Base-by-base conservation (phyloP, 441 rosid genomes). In the Pelargonium australe region DNA sequence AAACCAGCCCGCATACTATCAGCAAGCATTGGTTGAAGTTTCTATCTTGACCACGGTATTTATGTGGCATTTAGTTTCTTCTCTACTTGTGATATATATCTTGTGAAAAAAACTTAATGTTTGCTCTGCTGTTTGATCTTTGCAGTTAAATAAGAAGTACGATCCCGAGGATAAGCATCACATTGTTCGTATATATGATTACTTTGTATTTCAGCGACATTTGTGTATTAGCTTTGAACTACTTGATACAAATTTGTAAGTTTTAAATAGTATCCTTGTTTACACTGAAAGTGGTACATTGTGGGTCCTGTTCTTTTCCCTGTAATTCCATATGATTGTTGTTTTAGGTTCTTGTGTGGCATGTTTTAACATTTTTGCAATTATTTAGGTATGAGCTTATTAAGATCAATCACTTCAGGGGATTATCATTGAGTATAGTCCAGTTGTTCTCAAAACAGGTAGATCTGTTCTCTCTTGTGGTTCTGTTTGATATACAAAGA, bases 81-180 rank as follows among this genome's bases (percentile, higher is more conserved):
- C 68, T 25, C 75, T 66, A 61, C 55, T 67, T 20, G 31, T 72
- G n/a, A 60, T 73, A 49, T 20, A 28, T 13, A 61, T 40, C 43
- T 70, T 68, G 31, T 80, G 72, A 60, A 43, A 62, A 28, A 75
- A 57, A 55, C 7, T 8, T 72, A 65, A 55, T 70, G 70, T 79
- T 73, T 71, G 67, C 78, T 77, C 60, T 40, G 43, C 60, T 68
- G 77, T 75, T 71, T 76, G 17, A 17, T 41, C 65, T 75, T 70
- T 78, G 78, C 90, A 95, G 99, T 85, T 95, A 79, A 95, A 95
- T 86, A 92, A 82, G 86, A 92, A 92, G 82, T 91, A 89, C 78
- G 99, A 95, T 84, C 99, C 96, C 4, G 98, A 92, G 78, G 99
- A 95, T 78, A 91, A 92, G 86, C 88, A 89, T 88, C 98, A 95